Evolutionary conservation across 148 eudicot species (phyloP).

Genomic region (Diospyros kaki): DNA sequence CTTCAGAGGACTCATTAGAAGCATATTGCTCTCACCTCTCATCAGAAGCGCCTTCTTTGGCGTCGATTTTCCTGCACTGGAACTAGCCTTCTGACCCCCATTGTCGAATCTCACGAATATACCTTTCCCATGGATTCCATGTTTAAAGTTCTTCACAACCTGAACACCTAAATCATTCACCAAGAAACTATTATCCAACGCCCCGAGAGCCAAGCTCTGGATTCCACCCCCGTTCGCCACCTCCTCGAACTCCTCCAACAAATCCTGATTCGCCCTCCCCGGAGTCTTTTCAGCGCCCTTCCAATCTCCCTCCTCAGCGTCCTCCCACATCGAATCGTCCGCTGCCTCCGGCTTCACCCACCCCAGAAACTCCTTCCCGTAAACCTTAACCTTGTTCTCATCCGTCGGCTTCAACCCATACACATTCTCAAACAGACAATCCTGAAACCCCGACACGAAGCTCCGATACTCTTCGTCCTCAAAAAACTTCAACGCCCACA

Average conservation of each 20-base stretch:
- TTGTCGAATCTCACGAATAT: slow-evolving; percentile 67
- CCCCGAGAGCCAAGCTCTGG: slow-evolving; percentile 89
- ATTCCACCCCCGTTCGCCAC: slow-evolving; percentile 60
- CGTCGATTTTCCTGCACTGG: slow-evolving; percentile 32
- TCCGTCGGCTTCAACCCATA: slow-evolving; percentile 60
- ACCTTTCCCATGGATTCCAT: slow-evolving; percentile 98
- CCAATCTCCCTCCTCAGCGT: slow-evolving; percentile 48
- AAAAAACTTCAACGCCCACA: slow-evolving; percentile 81
- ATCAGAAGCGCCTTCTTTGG: slow-evolving; percentile 79
- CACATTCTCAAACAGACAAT: slow-evolving; percentile 80
- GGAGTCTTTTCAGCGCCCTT: slow-evolving; percentile 23
- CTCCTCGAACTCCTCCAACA: slow-evolving; percentile 86
- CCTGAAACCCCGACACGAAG: slow-evolving; percentile 58
- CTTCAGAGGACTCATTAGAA: slow-evolving; percentile 72
- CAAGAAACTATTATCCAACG: slow-evolving; percentile 86
- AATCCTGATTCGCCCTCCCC: slow-evolving; percentile 36
- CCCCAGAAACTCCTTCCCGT: slow-evolving; percentile 83
- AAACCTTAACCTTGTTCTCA: slow-evolving; percentile 64
- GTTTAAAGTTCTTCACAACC: slow-evolving; percentile 89
- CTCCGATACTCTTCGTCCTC: slow-evolving; percentile 44
- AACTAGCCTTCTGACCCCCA: slow-evolving; percentile 17
- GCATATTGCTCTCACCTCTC: slow-evolving; percentile 94
- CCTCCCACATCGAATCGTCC: slow-evolving; percentile 93
- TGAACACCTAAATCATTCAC: slow-evolving; percentile 74
- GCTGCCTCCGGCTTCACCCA: slow-evolving; percentile 79